These are phyloP conservation scores for Tetragonia tetragonoides DNA, from an alignment of 148 eudicot species.

Conservation along the genomic window DNA sequence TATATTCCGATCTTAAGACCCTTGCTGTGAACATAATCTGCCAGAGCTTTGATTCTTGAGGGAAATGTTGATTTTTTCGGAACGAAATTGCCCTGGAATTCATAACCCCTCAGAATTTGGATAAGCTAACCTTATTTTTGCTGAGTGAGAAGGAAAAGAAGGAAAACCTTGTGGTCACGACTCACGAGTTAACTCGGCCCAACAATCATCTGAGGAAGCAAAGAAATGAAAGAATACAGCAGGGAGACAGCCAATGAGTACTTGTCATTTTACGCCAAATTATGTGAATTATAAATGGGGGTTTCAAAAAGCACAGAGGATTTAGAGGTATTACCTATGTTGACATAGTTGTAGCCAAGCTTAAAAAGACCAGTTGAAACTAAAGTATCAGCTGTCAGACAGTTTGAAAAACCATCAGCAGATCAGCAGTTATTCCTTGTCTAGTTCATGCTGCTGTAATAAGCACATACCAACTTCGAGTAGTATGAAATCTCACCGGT, in stretches of 20 bases:
- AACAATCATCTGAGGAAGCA: conserved; percentile 73
- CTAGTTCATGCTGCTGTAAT: too few relatives aligned
- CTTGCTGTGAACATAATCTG: conserved; percentile 40
- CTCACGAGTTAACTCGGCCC: conserved; percentile 79
- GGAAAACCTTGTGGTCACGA: conserved; percentile 48
- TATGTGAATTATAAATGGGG: neutral
- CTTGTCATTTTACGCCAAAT: too few relatives aligned
- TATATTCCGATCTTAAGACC: conserved; percentile 46
- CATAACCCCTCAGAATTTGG: neutral
- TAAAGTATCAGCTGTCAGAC: conserved; percentile 64
- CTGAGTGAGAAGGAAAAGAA: neutral
- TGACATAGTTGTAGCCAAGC: conserved; percentile 70
- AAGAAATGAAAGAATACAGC: neutral
- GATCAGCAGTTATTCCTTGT: too few relatives aligned
- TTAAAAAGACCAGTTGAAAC: conserved; percentile 68
- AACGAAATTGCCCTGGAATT: conserved; percentile 33
- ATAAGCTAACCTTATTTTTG: neutral
- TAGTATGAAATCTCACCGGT: conserved; percentile 26
- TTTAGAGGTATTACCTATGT: conserved; percentile 48
- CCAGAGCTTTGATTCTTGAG: conserved; percentile 42
- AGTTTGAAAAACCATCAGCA: too few relatives aligned
- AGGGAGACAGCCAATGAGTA: neutral
- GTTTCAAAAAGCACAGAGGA: neutral
- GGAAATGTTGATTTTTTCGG: conserved; percentile 36
- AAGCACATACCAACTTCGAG: neutral